A percentile compares a stretch with the other conserved stretches of the same genome.
Evolutionary conservation across 1,284 basidiomycete species (phyloP).

Genomic region (Xerocomus minutiporus): DNA sequence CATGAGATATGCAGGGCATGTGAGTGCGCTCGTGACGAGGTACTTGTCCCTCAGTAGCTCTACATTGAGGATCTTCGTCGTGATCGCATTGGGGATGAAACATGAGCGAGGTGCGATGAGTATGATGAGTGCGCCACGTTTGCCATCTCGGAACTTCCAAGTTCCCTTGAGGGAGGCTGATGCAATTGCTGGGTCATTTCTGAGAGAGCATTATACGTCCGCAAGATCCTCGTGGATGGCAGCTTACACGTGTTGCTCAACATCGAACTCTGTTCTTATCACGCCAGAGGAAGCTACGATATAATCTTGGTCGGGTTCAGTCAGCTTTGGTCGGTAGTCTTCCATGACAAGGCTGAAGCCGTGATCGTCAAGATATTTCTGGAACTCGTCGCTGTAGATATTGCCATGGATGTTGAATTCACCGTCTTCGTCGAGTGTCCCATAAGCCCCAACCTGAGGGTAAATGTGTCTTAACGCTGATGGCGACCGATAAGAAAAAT

Average conservation of each 20-base stretch:
- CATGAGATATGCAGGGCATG: conserved; percentile 19
- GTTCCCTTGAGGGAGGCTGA: conserved; percentile 11
- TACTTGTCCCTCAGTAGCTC: conserved; percentile 5
- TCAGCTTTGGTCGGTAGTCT: background rate
- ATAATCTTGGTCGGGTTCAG: background rate
- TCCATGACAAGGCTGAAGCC: background rate
- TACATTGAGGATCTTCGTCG: conserved; percentile 2
- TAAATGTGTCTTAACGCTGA: background rate
- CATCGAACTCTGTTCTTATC: background rate
- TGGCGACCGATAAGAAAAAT: background rate
- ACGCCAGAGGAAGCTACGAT: conserved; percentile 6
- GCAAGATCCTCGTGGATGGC: background rate
- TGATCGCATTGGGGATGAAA: conserved; percentile 1
- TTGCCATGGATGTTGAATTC: conserved; percentile 12
- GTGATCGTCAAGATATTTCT: background rate
- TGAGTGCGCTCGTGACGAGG: conserved; percentile 11
- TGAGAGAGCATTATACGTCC: background rate
- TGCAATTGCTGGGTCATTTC: conserved; percentile 2
- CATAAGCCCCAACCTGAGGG: conserved; percentile 10
- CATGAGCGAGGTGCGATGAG: conserved; percentile 4
- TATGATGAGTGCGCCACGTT: conserved; percentile 14
- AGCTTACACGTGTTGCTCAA: conserved; percentile 1
- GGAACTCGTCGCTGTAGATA: conserved; percentile 11
- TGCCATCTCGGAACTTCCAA: conserved; percentile 13
- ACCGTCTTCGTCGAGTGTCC: conserved; percentile 6